Evolutionary conservation across 1,284 basidiomycete species (phyloP), one percentile per base, ranked within the genome.

Genomic region (Macrocybe sp.): DNA sequence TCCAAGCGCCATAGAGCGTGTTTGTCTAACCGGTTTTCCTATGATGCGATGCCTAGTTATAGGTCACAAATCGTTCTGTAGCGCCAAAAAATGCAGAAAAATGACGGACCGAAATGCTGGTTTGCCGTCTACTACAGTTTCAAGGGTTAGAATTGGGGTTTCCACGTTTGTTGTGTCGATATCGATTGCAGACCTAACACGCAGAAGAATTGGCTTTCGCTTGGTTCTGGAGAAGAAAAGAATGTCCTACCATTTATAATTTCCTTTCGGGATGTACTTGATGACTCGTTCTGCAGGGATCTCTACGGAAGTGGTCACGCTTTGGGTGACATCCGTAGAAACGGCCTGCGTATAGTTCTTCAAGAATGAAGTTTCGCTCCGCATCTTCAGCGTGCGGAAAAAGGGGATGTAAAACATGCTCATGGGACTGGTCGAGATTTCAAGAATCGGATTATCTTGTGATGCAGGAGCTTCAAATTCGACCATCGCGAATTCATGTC

Each of bases 401-500:
- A 82, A 69, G 1, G 85, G 84, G 31, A 88, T 70, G 57, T 83
- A 83, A 64, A 86, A 87, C 78, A 84, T 85, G 66, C 74, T 85
- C 58, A 89, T 60, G 2, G 89, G 89, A 53, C 83, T 74, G 4
- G 74, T 73, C 3, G 73, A 75, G 37, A 74, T 63, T 37, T 75
- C 74, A 36, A 60, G 55, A 37, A 74, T 61, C 2, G 65, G 54
- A 50, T 70, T 62, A 10, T 57, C 52, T 6, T 70, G 67, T 8
- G 56, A 49, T 34, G 57, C 51, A 6, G 72, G 68, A 14, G 71
- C 63, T 46, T 70, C 73, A 61, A 78, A 83, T 63, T 83, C 78
- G 59, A 89, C 75, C 2, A 79, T 79, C 2, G 88, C 88, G 61
- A 90, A 91, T 63, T 92, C 88, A 64, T 92, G 89, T 7, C 88